Conservation (phyloP, 2,329 filamentous ascomycete genomes). For the Aspergillus vadensis region DNA sequence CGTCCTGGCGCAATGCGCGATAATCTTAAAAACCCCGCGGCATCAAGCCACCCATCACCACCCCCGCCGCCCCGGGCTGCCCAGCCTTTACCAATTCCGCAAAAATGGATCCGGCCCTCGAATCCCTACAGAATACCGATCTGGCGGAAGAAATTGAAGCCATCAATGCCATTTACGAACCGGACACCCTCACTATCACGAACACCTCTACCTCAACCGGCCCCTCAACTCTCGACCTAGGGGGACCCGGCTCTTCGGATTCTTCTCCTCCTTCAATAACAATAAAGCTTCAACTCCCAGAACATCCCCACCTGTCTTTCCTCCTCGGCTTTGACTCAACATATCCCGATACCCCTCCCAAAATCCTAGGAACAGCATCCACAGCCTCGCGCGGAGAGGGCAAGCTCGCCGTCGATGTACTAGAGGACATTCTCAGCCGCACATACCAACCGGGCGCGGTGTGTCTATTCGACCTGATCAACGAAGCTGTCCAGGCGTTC, state of each 20-base stretch:
- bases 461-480: conserved; percentile 89
- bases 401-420: conserved; percentile 67
- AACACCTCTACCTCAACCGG: conserved; percentile 22
- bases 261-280: conserved; percentile 32
- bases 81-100: background rate
- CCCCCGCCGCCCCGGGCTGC: background rate
- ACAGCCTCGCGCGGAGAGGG: conserved; percentile 74
- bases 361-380: conserved; percentile 75
- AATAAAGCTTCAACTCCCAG: conserved; percentile 68
- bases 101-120: conserved; percentile 25
- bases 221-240: conserved; percentile 31
- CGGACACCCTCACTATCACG: conserved; percentile 59
- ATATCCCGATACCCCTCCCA: conserved; percentile 76
- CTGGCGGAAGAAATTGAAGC: conserved; percentile 52
- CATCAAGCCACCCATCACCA: background rate
- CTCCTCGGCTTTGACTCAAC: conserved; percentile 66
- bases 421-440: conserved; percentile 66
- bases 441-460: conserved; percentile 74
- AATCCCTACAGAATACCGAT: conserved; percentile 38
- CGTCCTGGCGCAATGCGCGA: background rate
- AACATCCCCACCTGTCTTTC: conserved; percentile 51
- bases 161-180: conserved; percentile 62
- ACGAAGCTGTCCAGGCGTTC: conserved; percentile 57
- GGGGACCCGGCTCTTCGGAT: conserved; percentile 21
- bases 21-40: background rate